Conservation (phyloP, 257 asterid genomes). For the Salvia hispanica region DNA sequence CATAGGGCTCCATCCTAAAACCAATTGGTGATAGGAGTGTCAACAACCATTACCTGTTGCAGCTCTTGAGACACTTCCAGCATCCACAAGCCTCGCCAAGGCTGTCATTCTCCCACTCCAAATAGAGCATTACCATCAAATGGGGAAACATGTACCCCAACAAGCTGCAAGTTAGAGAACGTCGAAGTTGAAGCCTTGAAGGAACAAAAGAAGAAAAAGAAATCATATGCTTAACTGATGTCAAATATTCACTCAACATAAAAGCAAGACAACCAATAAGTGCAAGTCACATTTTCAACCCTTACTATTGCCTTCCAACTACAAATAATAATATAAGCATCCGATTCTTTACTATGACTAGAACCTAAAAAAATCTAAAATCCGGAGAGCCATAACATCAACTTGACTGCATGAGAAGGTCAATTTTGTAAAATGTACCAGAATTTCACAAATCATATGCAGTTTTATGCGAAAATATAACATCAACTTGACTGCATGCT, state of each 20-base stretch:
- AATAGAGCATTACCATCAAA: conserved; percentile 72
- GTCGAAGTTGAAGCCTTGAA: too few species aligned
- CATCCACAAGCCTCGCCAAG: conserved; percentile 64
- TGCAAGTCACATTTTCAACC: not conserved
- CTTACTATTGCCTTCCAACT: not conserved
- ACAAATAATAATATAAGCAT: conserved; percentile 7
- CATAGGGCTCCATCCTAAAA: too few species aligned
- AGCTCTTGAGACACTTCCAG: conserved; percentile 50
- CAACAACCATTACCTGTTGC: conserved; percentile 51
- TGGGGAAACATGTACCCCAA: conserved; percentile 30
- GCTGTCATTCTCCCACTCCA: conserved; percentile 80
- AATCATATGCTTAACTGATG: not conserved
- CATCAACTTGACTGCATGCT: not conserved
- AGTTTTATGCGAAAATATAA: not conserved
- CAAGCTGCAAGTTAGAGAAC: conserved; percentile 7
- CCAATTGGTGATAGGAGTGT: too few species aligned
- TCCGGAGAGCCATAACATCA: not conserved
- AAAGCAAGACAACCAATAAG: conserved; percentile 11
- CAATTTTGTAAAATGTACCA: conserved; percentile 4
- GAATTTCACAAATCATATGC: conserved; percentile 22
- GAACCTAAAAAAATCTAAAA: not conserved
- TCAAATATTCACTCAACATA: not conserved
- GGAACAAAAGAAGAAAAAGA: not conserved
- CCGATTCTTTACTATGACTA: not conserved
- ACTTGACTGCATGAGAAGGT: conserved; percentile 8